Percentiles rank a stretch among this genome's conserved stretches.
Evolutionary conservation across 2,329 filamentous ascomycete genomes (phyloP).

Genomic region (Hawksworthiomyces lignivorus): DNA sequence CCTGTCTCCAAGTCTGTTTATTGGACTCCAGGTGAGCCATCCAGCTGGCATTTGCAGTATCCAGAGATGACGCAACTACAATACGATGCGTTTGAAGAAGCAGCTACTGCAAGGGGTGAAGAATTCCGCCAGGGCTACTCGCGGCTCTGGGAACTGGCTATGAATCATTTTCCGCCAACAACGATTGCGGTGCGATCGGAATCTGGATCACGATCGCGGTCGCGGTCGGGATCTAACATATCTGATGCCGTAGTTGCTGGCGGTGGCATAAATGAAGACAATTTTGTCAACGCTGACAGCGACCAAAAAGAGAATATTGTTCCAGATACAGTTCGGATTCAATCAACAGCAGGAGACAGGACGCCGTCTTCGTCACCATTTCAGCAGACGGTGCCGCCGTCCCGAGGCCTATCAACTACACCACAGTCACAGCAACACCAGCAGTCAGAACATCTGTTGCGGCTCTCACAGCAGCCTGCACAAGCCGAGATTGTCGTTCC

Average conservation of each 20-base stretch:
- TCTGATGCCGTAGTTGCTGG: constrained; percentile 3
- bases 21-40: constrained; percentile 46
- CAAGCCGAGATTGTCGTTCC: constrained; percentile 12
- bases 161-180: constrained; percentile 48
- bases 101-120: constrained; percentile 42
- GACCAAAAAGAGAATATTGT: constrained; percentile 13
- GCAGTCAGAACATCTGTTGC: neutral
- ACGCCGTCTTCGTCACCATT: neutral
- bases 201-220: constrained; percentile 3
- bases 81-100: constrained; percentile 46
- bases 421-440: neutral
- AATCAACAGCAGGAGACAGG: no score
- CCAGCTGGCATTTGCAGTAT: constrained; percentile 54
- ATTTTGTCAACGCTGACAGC: neutral
- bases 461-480: neutral
- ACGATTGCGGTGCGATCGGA: neutral
- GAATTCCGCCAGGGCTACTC: constrained; percentile 45
- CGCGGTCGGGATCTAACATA: constrained; percentile 7
- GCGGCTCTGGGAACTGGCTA: constrained; percentile 47
- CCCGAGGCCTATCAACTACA: neutral
- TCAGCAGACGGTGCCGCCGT: neutral
- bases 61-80: constrained; percentile 57
- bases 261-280: constrained; percentile 10
- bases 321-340: no score
- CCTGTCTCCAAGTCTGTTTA: constrained; percentile 49